phyloP scores from a whole-genome alignment of 164 flowering plant species.

The Aristolochia californica region DNA sequence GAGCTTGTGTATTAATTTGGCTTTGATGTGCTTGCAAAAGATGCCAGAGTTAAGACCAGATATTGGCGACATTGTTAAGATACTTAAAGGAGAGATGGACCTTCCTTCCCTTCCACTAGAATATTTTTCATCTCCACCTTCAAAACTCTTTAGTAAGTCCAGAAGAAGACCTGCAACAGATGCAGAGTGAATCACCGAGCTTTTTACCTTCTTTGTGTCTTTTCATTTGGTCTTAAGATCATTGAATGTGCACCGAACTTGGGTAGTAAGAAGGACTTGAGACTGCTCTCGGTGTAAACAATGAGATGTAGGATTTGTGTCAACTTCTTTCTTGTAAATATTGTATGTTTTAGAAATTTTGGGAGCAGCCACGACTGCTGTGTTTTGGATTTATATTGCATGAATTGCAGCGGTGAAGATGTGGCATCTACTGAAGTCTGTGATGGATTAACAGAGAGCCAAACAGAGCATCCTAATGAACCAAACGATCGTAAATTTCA shows the following conservation, averaged over 20 bases:
- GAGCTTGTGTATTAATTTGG: constrained; percentile 67
- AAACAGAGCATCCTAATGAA: too few relatives aligned
- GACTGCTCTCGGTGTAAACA: constrained; percentile 4
- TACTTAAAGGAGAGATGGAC: constrained; percentile 81
- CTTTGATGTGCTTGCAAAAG: constrained; percentile 74
- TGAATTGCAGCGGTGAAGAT: too few relatives aligned
- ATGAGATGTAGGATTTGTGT: too few relatives aligned
- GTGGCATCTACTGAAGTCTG: too few relatives aligned
- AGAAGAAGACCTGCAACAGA: constrained; percentile 39
- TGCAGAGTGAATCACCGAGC: constrained; percentile 24
- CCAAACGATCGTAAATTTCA: too few relatives aligned
- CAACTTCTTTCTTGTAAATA: too few relatives aligned
- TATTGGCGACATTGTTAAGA: constrained; percentile 66
- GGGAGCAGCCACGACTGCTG: too few relatives aligned
- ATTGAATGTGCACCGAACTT: background rate
- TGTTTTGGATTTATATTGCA: too few relatives aligned
- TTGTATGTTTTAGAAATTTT: too few relatives aligned
- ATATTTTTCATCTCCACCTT: constrained; percentile 85
- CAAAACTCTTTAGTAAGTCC: constrained; percentile 47
- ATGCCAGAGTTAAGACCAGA: constrained; percentile 91
- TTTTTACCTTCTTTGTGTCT: background rate
- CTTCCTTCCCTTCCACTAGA: constrained; percentile 63
- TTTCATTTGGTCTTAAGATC: background rate
- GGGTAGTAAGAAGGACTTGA: constrained; percentile 3
- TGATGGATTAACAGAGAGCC: too few relatives aligned